Conservation (phyloP, 257 asterid species). For the Nicotiana paniculata region DNA sequence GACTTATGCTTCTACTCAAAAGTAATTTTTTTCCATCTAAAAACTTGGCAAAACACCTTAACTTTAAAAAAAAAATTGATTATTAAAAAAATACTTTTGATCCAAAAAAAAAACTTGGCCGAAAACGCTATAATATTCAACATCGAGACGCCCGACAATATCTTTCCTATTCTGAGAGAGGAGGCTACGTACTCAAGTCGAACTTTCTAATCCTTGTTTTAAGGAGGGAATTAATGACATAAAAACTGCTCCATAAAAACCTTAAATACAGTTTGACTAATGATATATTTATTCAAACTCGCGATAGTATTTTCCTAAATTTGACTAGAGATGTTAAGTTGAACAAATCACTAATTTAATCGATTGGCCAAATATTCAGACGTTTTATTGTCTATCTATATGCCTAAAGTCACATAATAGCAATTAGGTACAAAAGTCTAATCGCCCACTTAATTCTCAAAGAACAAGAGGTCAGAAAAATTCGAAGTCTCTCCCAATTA, state of each 20-base stretch:
- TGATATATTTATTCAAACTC: background rate
- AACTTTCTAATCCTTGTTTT: constrained; percentile 43
- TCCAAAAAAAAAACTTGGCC: too few species aligned
- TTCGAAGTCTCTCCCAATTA: background rate
- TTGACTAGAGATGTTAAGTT: background rate
- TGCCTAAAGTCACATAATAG: too few species aligned
- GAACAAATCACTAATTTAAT: background rate
- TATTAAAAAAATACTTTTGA: too few species aligned
- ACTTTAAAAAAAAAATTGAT: too few species aligned
- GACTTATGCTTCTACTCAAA: too few species aligned
- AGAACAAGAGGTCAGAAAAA: background rate
- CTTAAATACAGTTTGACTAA: background rate
- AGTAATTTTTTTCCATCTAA: too few species aligned
- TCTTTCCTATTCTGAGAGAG: background rate
- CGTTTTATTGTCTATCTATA: too few species aligned
- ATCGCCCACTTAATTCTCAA: background rate
- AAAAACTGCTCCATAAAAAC: background rate
- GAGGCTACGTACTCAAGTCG: background rate
- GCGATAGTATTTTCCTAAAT: background rate
- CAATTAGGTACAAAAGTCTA: background rate
- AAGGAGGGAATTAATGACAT: background rate
- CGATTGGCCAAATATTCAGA: background rate
- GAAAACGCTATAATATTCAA: too few species aligned
- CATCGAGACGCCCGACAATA: too few species aligned
- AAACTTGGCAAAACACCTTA: too few species aligned